Percentiles rank a stretch among this genome's conserved stretches.
phyloP scores from a whole-genome alignment of 2,329 filamentous ascomycete genomes.

The Acephala macrosclerotiorum region DNA sequence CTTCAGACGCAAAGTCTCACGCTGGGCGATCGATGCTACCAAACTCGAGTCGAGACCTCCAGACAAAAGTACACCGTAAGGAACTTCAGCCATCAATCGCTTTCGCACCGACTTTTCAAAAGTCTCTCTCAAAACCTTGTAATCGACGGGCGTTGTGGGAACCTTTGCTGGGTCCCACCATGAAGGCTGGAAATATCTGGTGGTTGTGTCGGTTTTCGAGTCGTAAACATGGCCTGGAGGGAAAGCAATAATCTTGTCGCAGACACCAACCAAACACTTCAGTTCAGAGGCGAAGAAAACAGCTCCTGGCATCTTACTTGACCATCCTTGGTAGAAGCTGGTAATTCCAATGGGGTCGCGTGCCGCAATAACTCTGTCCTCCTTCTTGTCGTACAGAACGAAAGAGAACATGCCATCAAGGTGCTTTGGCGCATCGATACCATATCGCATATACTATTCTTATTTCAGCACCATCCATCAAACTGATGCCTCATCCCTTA shows the following conservation, averaged over 20 bases:
- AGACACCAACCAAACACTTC: slow-evolving; percentile 91
- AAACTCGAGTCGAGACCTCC: slow-evolving; percentile 95
- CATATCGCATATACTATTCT: slow-evolving; percentile 86
- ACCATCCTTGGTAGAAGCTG: slow-evolving; percentile 95
- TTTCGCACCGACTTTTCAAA: slow-evolving; percentile 94
- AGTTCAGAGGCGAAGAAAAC: slow-evolving; percentile 98
- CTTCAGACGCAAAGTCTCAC: slow-evolving; percentile 84
- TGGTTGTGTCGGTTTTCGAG: slow-evolving; percentile 85
- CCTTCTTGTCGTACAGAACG: slow-evolving; percentile 94
- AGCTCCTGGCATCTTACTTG: slow-evolving; percentile 80
- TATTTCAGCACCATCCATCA: slow-evolving; percentile 23
- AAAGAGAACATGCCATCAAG: slow-evolving; percentile 99
- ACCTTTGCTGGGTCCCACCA: slow-evolving; percentile 89
- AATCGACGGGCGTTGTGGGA: slow-evolving; percentile 81
- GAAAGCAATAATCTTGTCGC: slow-evolving; percentile 94
- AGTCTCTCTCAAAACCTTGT: slow-evolving; percentile 80
- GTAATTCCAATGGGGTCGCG: slow-evolving; percentile 97
- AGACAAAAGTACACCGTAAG: slow-evolving; percentile 94
- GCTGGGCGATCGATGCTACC: slow-evolving; percentile 93
- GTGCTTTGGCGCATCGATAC: slow-evolving; percentile 87
- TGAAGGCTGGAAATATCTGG: slow-evolving; percentile 87
- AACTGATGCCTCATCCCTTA: slow-evolving; percentile 52
- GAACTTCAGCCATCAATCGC: slow-evolving; percentile 97
- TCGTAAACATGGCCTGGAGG: slow-evolving; percentile 96
- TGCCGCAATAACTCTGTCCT: slow-evolving; percentile 91